Percentiles rank a stretch among this genome's conserved stretches.
Conservation (phyloP, 805 yeast species). For the Metschnikowia drakensbergensis region DNA sequence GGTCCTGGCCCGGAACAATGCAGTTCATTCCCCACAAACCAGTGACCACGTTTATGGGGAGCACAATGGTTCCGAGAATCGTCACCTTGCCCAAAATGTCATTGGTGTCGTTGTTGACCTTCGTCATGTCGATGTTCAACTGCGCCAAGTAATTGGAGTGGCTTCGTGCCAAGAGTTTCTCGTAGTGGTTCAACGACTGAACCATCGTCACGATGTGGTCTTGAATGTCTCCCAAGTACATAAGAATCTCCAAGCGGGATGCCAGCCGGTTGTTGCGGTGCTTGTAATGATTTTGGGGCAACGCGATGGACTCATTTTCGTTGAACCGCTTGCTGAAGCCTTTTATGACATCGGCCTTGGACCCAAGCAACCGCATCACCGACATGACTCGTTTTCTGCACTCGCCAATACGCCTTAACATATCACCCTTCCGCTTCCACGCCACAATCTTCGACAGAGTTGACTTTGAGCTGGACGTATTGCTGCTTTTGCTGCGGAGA, state of each 20-base stretch:
- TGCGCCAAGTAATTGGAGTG: slow-evolving; percentile 96
- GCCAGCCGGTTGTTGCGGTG: slow-evolving; percentile 34
- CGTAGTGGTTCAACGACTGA: slow-evolving; percentile 90
- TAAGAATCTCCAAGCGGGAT: slow-evolving; percentile 72
- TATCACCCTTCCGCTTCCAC: slow-evolving; percentile 92
- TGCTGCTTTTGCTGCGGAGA: slow-evolving; percentile 4
- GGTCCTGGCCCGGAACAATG: slow-evolving; percentile 84
- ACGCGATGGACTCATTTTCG: slow-evolving; percentile 41
- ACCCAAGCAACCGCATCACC: slow-evolving; percentile 73
- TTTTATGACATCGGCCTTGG: slow-evolving; percentile 96
- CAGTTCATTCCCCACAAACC: slow-evolving; percentile 99
- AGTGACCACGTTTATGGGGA: slow-evolving; percentile 92
- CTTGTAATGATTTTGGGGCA: slow-evolving; percentile 5
- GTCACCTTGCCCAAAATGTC: slow-evolving; percentile 94
- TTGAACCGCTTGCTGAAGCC: slow-evolving; percentile 90
- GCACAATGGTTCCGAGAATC: slow-evolving; percentile 87
- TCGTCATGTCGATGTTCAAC: slow-evolving; percentile 95
- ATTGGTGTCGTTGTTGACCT: slow-evolving; percentile 93
- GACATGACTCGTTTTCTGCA: slow-evolving; percentile 94
- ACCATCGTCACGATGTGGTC: slow-evolving; percentile 98
- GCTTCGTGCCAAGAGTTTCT: slow-evolving; percentile 87
- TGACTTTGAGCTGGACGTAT: slow-evolving; percentile 30
- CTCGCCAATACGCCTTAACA: slow-evolving; percentile 93
- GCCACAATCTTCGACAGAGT: slow-evolving; percentile 47
- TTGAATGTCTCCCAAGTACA: slow-evolving; percentile 95